phyloP scores from a whole-genome alignment of 1,139 yeast genomes.

The Hanseniaspora uvarum region DNA sequence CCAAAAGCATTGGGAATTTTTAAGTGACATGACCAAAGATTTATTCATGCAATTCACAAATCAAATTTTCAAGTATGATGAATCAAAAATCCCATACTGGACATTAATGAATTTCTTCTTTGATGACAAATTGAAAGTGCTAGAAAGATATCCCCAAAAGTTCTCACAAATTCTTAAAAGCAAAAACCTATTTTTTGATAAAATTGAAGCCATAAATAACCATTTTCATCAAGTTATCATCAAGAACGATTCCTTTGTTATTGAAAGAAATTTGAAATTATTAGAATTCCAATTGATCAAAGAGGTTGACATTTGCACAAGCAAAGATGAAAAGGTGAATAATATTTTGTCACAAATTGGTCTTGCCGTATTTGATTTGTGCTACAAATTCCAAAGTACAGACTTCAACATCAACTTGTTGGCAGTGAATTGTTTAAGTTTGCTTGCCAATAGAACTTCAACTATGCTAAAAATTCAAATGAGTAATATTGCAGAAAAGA shows the following conservation, averaged over 20 bases:
- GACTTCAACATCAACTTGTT: constrained; percentile 43
- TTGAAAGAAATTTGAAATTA: constrained; percentile 7
- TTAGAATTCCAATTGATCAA: neutral
- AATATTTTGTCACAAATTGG: constrained; percentile 35
- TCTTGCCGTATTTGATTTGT: constrained; percentile 48
- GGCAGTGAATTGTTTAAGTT: constrained; percentile 62
- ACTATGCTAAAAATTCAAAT: constrained; percentile 46
- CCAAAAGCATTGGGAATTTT: constrained; percentile 52
- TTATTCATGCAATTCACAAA: constrained; percentile 32
- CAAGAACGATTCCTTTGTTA: constrained; percentile 9
- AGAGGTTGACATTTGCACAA: neutral
- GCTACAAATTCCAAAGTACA: constrained; percentile 46
- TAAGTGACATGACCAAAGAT: constrained; percentile 40
- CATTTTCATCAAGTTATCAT: constrained; percentile 11
- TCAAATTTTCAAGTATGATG: constrained; percentile 9
- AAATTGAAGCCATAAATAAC: constrained; percentile 1
- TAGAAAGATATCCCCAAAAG: constrained; percentile 10
- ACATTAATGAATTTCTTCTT: constrained; percentile 29
- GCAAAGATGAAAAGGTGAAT: neutral
- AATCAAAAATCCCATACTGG: constrained; percentile 32
- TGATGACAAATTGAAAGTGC: constrained; percentile 4
- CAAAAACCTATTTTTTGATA: neutral
- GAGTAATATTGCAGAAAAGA: constrained; percentile 31
- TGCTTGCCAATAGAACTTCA: constrained; percentile 71
- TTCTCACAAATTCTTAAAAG: neutral